Evolutionary conservation across 306 rosid genomes (phyloP), one percentile per base, ranked within the genome.

Genomic region (Cotoneaster glaucophyllus): DNA sequence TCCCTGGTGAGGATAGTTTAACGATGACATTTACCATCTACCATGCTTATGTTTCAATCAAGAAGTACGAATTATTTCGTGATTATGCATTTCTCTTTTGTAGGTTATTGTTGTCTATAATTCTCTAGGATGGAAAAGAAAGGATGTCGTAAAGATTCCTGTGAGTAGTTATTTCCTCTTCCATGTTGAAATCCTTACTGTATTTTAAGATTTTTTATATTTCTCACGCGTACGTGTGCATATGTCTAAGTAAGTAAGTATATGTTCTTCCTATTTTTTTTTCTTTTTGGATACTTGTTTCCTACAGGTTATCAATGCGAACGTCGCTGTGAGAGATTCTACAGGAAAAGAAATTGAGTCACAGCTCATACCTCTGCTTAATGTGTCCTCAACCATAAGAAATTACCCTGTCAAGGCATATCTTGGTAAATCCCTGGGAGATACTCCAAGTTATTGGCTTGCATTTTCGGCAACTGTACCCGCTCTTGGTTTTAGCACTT

Each of bases 401-500:
- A 89, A 82, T 66, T 80, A 71, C 87, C 80, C 83, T 57, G 81
- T 78, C 5, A 66, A 21, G 70, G 96, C 93, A 74, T 88, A 91
- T 87, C 72, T 89, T 63, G 97, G 91, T 32, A 83, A 59, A 69
- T 86, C 85, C 58, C 81, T 91, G 29, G 82, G 64, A 57, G 90
- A 59, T 65, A 80, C 78, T 5, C 92, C 90, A 4, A 84, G 83
- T 25, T 90, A 89, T 73, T 91, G 90, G 97, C 97, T 93, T 77
- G 91, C 86, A 3, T 93, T 93, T 84, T 83, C 92, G 26, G 97
- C 88, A n/a, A 32, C 81, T 24, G 91, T 89, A 41, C 97, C 98
- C 37, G 93, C 98, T 54, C 93, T 93, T 76, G 98, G 98, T 79
- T 93, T 89, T 83, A 91, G 85, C 79, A 87, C 97, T 71, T 93